Evolutionary conservation across 371 early-diverging fungal genomes (phyloP), one percentile per base, ranked within the genome.

Genomic region (Apophysomyces trapeziformis): DNA sequence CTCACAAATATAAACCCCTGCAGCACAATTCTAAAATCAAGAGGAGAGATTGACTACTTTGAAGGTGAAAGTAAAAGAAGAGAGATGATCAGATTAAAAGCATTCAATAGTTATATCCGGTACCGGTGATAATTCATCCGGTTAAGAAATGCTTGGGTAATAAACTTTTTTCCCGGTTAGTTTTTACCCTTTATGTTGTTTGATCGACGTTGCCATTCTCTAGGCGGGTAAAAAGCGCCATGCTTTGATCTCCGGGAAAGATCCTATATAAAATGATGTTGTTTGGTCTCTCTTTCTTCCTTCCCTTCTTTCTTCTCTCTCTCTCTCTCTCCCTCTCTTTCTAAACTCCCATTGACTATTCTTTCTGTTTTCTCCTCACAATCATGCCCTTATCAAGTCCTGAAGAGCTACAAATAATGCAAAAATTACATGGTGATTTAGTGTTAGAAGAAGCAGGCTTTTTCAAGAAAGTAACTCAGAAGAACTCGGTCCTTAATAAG

Each of bases 401-500:
- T 4, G 79, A 79, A 56, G 76, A 76, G 41, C 62, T 70, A 14
- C 64, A 71, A 54, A 46, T 68, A 36, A 79, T 79, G 79, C 72
- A 75, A 11, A 65, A 76, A 61, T 68, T 76, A 37, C 79, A 79
- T 69, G 79, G 79, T 32, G 58, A 71, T 44, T 64, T 79, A 35
- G 62, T 69, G 9, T 64, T 74, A 7, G 77, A 79, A 58, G 77
- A 79, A 61, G 60, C 59, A 37, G 79, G 77, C 26, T 73, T 79
- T 63, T 70, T 79, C 56, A 72, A 71, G 59, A 79, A 79, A 43
- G 69, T 87, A 4, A 72, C 72, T 37, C 77, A 82, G 58, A 87
- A 87, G 73, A 73, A 87, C 72, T 78, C 80, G 37, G 61, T 65
- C 35, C 71, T 86, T 43, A 82, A 85, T 64, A 80, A 79, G 60